A percentile compares a stretch with the other conserved stretches of the same genome.
Conservation (phyloP, 495 filamentous ascomycete genomes). For the Daldinia vernicosa region DNA sequence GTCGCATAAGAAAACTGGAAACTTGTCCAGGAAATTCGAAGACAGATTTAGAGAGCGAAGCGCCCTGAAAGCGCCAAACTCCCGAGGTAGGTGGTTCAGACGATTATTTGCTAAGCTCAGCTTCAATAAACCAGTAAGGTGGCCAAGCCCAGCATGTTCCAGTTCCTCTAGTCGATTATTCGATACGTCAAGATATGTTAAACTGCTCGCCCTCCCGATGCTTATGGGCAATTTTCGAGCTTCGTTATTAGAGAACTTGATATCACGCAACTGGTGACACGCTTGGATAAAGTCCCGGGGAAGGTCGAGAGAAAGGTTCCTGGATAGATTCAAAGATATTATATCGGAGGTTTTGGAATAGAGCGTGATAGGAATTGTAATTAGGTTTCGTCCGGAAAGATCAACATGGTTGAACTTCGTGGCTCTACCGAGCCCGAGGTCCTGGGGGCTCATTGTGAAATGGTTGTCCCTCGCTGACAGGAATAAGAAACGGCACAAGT, state of each 20-base stretch:
- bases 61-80: slow-evolving; percentile 78
- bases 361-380: slow-evolving; percentile 92
- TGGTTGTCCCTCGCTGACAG: slow-evolving; percentile 85
- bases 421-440: slow-evolving; percentile 78
- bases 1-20: slow-evolving; percentile 84
- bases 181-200: slow-evolving; percentile 91
- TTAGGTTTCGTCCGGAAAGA: slow-evolving; percentile 86
- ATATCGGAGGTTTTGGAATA: slow-evolving; percentile 94
- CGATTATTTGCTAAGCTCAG: slow-evolving; percentile 94
- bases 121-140: slow-evolving; percentile 74
- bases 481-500: slow-evolving; percentile 94
- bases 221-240: slow-evolving; percentile 86
- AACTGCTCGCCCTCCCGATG: slow-evolving; percentile 77
- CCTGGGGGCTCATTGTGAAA: slow-evolving; percentile 66
- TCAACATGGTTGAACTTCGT: slow-evolving; percentile 95
- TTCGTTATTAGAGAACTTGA: slow-evolving; percentile 93
- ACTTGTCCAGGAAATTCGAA: slow-evolving; percentile 86
- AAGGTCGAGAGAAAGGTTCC: slow-evolving; percentile 90
- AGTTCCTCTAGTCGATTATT: slow-evolving; percentile 91
- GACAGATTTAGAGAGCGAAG: slow-evolving; percentile 88
- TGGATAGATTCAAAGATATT: slow-evolving; percentile 90
- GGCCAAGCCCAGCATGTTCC: slow-evolving; percentile 76
- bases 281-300: slow-evolving; percentile 96
- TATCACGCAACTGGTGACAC: slow-evolving; percentile 89
- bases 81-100: slow-evolving; percentile 75